These are phyloP conservation scores for Tetrahymena borealis DNA, from an alignment of 73 alveolate species.

Conservation along the genomic window DNA sequence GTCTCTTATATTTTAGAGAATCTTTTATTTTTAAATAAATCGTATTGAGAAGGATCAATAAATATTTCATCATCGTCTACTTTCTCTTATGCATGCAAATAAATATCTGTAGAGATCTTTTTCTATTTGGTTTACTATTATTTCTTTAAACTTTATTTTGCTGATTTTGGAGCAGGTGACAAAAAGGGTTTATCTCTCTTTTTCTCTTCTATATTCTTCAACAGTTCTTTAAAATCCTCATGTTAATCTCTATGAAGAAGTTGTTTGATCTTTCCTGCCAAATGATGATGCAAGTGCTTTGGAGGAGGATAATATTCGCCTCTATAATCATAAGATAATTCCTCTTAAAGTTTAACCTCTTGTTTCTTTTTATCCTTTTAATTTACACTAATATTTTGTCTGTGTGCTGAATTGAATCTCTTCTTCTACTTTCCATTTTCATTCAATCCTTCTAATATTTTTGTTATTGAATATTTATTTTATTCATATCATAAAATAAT, in stretches of 20 bases:
- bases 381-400: neutral
- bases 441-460: neutral
- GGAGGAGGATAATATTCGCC: neutral
- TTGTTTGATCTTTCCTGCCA: neutral
- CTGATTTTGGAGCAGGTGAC: neutral
- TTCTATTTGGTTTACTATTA: neutral
- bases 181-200: neutral
- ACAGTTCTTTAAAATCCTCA: neutral
- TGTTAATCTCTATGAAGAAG: neutral
- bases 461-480: neutral
- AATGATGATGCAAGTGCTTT: neutral
- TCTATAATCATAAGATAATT: neutral
- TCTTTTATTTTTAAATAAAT: neutral
- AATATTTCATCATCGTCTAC: neutral
- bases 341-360: neutral
- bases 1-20: neutral
- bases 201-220: neutral
- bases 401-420: neutral
- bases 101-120: neutral
- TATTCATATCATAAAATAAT: neutral
- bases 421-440: neutral
- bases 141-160: neutral
- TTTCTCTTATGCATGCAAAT: neutral
- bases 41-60: neutral
- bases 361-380: neutral